Evolutionary conservation across 83 land plant genomes (phyloP).

Genomic region (Thuja plicata): DNA sequence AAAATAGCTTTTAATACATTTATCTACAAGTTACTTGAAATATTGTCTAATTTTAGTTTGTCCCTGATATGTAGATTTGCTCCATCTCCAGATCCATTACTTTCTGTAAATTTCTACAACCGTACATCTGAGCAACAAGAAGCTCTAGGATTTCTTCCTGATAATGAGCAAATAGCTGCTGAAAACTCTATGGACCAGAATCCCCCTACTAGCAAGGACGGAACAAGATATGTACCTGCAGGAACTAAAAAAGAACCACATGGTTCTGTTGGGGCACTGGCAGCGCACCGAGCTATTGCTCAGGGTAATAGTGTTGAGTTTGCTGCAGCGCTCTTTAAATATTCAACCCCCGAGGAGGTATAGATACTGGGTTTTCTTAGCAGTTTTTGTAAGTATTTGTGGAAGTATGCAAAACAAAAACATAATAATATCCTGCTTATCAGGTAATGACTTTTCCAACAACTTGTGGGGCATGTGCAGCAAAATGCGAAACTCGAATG

Average conservation of each 20-base stretch:
- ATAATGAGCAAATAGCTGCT: slow-evolving; percentile 15
- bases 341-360: slow-evolving; percentile 99
- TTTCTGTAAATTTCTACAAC: slow-evolving; percentile 68
- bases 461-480: slow-evolving; percentile 93
- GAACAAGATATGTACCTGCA: slow-evolving; percentile 23
- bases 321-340: slow-evolving; percentile 80
- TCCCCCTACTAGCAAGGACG: slow-evolving; percentile 11
- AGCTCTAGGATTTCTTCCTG: slow-evolving; percentile 77
- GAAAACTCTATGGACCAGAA: slow-evolving; percentile 9
- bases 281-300: slow-evolving; percentile 78
- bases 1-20: slow-evolving; percentile 3
- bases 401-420: not conserved
- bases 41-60: not conserved
- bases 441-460: slow-evolving; percentile 97
- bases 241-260: slow-evolving; percentile 56
- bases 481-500: slow-evolving; percentile 83
- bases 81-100: slow-evolving; percentile 72
- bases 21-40: not conserved
- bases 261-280: slow-evolving; percentile 90
- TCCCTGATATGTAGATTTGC: slow-evolving; percentile 55
- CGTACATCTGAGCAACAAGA: slow-evolving; percentile 89
- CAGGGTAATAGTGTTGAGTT: slow-evolving; percentile 73
- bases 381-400: not conserved
- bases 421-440: too few relatives aligned
- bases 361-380: not conserved